Evolutionary conservation across 2,329 filamentous ascomycete species (phyloP).

Genomic region (Exophiala sp.): DNA sequence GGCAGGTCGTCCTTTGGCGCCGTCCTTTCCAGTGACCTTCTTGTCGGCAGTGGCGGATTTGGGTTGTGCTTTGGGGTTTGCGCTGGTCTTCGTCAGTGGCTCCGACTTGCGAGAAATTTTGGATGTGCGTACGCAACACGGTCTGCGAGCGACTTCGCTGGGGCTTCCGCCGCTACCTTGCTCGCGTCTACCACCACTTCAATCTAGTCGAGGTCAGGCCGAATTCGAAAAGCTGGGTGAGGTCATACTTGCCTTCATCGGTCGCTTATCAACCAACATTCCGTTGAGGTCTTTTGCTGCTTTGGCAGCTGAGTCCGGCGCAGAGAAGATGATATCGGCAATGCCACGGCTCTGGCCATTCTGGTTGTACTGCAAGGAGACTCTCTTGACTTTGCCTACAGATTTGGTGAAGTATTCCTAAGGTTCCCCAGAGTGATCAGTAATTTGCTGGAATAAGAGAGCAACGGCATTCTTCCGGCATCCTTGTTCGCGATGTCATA

Average conservation of each 20-base stretch:
- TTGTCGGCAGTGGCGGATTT: slow-evolving; percentile 76
- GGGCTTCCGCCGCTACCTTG: slow-evolving; percentile 59
- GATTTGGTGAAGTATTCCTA: slow-evolving; percentile 95
- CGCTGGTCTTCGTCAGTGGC: slow-evolving; percentile 28
- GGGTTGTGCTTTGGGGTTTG: slow-evolving; percentile 59
- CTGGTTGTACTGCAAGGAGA: slow-evolving; percentile 87
- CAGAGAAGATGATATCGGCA: slow-evolving; percentile 80
- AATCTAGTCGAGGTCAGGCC: slow-evolving; percentile 53
- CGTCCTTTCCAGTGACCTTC: slow-evolving; percentile 49
- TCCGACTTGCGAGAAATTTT: slow-evolving; percentile 13
- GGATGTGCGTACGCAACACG: slow-evolving; percentile 63
- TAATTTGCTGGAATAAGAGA: slow-evolving; percentile 31
- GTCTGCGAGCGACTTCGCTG: slow-evolving; percentile 72
- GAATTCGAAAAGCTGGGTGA: slow-evolving; percentile 12
- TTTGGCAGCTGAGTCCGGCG: slow-evolving; percentile 73
- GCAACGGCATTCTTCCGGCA: slow-evolving; percentile 20
- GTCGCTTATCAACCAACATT: slow-evolving; percentile 78
- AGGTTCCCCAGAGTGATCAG: slow-evolving; percentile 46
- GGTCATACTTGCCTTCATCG: slow-evolving; percentile 67
- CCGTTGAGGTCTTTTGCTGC: slow-evolving; percentile 81
- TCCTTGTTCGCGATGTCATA: slow-evolving; percentile 14
- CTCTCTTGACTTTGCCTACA: slow-evolving; percentile 83
- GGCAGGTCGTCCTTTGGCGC: slow-evolving; percentile 46
- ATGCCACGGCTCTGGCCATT: slow-evolving; percentile 87
- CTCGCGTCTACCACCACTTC: slow-evolving; percentile 82